Evolutionary conservation across 768 basidiomycete genomes (phyloP).

Genomic region (Pulveroboletus sp.): DNA sequence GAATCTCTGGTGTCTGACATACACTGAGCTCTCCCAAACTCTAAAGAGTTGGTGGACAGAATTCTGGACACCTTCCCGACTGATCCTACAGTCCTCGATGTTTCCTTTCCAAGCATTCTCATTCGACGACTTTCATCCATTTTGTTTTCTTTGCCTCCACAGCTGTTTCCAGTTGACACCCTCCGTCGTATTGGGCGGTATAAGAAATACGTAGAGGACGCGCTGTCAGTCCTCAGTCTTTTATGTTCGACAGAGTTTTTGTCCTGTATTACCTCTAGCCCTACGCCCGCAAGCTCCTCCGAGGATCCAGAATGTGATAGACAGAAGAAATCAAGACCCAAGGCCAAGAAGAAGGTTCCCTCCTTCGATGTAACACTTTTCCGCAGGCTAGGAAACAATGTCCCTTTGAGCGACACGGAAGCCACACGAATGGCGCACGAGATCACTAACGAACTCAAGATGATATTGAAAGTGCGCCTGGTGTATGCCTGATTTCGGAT

Average conservation of each 20-base stretch:
- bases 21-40: constrained; percentile 17
- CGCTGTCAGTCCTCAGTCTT: constrained; percentile 16
- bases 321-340: constrained; percentile 29
- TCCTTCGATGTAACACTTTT: constrained; percentile 30
- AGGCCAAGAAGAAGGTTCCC: constrained; percentile 6
- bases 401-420: constrained; percentile 26
- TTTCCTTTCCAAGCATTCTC: constrained; percentile 21
- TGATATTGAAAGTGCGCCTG: constrained; percentile 27
- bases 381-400: constrained; percentile 21
- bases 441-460: constrained; percentile 26
- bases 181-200: constrained; percentile 14
- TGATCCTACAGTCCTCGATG: constrained; percentile 16
- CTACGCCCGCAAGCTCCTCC: neutral
- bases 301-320: constrained; percentile 13
- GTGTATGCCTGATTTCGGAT: fast-evolving
- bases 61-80: constrained; percentile 35
- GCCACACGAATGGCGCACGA: constrained; percentile 7
- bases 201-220: constrained; percentile 23
- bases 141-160: constrained; percentile 22
- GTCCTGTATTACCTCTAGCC: neutral
- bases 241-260: constrained; percentile 18
- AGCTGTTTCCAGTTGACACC: constrained; percentile 9
- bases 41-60: constrained; percentile 9
- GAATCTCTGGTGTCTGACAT: neutral
- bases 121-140: constrained; percentile 25